Evolutionary conservation across 306 rosid species (phyloP).

Genomic region (Castanopsis chinensis): DNA sequence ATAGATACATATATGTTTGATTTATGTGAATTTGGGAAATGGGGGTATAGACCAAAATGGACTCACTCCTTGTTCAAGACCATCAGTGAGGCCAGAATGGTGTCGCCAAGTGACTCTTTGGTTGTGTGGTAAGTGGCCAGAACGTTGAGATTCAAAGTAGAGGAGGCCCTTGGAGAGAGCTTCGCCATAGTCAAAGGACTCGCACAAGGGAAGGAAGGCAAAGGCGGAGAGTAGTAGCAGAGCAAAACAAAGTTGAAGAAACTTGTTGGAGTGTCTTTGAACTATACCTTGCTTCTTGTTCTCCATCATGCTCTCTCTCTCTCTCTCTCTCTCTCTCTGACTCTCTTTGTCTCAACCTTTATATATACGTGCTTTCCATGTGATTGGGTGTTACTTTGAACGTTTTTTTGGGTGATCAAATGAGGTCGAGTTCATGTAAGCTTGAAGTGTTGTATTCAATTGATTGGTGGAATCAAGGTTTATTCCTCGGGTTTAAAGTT

Average conservation of each 20-base stretch:
- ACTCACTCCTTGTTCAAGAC: constrained; percentile 77
- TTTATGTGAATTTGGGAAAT: no score
- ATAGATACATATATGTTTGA: no score
- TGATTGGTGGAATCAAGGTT: background rate
- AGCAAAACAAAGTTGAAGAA: constrained; percentile 25
- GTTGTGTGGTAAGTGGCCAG: constrained; percentile 77
- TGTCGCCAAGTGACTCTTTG: constrained; percentile 81
- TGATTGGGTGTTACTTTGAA: background rate
- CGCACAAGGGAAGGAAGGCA: constrained; percentile 24
- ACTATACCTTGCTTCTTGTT: constrained; percentile 27
- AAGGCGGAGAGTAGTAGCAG: constrained; percentile 31
- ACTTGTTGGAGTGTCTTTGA: constrained; percentile 7
- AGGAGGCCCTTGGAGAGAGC: constrained; percentile 74
- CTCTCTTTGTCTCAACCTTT: background rate
- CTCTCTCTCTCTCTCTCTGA: background rate
- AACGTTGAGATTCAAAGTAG: constrained; percentile 87
- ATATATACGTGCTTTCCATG: constrained; percentile 1
- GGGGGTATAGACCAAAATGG: no score
- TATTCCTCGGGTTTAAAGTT: background rate
- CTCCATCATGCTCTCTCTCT: constrained; percentile 20
- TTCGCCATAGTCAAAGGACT: constrained; percentile 50
- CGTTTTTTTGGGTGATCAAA: background rate
- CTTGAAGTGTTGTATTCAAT: background rate
- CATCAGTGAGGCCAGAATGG: constrained; percentile 79
- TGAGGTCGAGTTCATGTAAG: constrained; percentile 7